Conservation (phyloP, 148 eudicot genomes). For the Vaccinium darrowii region DNA sequence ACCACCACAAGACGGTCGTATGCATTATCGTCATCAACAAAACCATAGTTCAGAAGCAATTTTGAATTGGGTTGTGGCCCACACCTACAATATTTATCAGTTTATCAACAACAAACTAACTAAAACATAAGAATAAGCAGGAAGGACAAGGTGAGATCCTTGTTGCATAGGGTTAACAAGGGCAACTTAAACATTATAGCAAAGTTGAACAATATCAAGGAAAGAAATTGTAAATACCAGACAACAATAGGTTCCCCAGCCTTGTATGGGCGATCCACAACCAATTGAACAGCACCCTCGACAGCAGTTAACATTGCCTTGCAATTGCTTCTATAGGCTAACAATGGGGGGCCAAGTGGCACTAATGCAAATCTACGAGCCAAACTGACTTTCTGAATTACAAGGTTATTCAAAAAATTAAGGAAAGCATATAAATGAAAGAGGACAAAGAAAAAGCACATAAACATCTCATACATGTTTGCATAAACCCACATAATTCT, state of each 20-base stretch:
- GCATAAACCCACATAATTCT: neutral
- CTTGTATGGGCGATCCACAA: slow-evolving; percentile 85
- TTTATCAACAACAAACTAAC: neutral
- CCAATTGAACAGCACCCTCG: slow-evolving; percentile 79
- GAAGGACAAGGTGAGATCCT: slow-evolving; percentile 10
- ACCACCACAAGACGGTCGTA: slow-evolving; percentile 80
- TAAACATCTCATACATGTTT: neutral
- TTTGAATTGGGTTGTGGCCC: slow-evolving; percentile 98
- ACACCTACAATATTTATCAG: slow-evolving; percentile 53
- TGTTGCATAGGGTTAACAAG: neutral
- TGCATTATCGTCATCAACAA: slow-evolving; percentile 95
- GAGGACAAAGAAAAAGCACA: neutral
- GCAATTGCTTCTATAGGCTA: slow-evolving; percentile 94
- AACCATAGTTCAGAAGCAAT: slow-evolving; percentile 91
- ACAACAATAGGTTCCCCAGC: slow-evolving; percentile 87
- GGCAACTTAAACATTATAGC: slow-evolving; percentile 1
- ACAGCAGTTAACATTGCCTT: slow-evolving; percentile 90
- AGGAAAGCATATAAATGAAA: neutral
- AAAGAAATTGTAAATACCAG: slow-evolving; percentile 49
- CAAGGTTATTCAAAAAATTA: slow-evolving; percentile 8
- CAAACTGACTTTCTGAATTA: slow-evolving; percentile 84
- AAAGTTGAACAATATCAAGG: slow-evolving; percentile 3
- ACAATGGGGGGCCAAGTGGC: slow-evolving; percentile 94
- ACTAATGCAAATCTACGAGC: slow-evolving; percentile 99
- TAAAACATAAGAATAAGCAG: neutral